Evolutionary conservation across 2,329 filamentous ascomycete species (phyloP).

Genomic region (Cercospora sp.): DNA sequence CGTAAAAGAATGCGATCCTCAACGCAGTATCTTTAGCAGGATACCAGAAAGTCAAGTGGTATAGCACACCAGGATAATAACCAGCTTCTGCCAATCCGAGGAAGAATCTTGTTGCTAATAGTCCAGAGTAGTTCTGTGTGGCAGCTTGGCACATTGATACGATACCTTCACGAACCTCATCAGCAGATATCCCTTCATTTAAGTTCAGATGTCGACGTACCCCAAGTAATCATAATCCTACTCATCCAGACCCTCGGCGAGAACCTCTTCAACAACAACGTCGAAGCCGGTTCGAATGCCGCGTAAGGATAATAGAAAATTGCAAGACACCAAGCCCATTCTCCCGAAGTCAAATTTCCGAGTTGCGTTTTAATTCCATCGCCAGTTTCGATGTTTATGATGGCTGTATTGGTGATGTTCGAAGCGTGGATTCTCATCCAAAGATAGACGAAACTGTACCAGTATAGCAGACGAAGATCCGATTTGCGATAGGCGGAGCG

Average conservation of each 20-base stretch:
- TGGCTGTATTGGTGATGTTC: conserved; percentile 41
- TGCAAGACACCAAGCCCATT: conserved; percentile 40
- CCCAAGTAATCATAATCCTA: conserved; percentile 35
- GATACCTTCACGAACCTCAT: conserved; percentile 5
- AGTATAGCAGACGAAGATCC: conserved; percentile 37
- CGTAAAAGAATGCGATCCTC: conserved; percentile 41
- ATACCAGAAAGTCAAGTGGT: conserved; percentile 38
- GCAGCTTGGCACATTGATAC: conserved; percentile 34
- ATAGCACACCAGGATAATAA: conserved; percentile 34
- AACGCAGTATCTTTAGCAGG: conserved; percentile 38
- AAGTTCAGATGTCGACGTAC: not conserved
- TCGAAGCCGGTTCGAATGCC: conserved; percentile 38
- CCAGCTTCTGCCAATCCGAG: conserved; percentile 35
- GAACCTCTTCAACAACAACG: conserved; percentile 34
- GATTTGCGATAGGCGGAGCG: conserved; percentile 34
- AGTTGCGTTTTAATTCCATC: conserved; percentile 39
- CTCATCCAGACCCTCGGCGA: conserved; percentile 36
- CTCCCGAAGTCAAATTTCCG: conserved; percentile 35
- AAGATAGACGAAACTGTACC: conserved; percentile 39
- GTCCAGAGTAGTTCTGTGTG: conserved; percentile 28
- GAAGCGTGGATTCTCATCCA: conserved; percentile 39
- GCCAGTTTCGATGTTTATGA: conserved; percentile 41
- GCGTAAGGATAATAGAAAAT: conserved; percentile 43
- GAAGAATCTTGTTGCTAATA: conserved; percentile 30
- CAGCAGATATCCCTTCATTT: not conserved